Evolutionary conservation across 1,284 basidiomycete species (phyloP), one percentile per base, ranked within the genome.

Genomic region (Trichosporon sp.): DNA sequence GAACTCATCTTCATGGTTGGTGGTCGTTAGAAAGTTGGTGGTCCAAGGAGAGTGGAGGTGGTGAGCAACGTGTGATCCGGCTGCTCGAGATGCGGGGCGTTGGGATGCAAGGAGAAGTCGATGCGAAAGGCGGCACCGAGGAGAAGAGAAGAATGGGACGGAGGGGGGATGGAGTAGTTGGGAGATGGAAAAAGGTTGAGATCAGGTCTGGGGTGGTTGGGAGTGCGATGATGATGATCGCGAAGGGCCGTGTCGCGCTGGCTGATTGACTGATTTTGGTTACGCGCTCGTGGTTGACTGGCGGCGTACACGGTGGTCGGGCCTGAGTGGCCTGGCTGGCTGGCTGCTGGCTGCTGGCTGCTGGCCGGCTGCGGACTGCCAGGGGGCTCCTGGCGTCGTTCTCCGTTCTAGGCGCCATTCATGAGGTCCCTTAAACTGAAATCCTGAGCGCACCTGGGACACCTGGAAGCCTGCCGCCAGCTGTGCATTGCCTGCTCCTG

Each of bases 1-100:
- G 62, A 15, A 81, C 80, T 76, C 68, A 81, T 80, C 80, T 81
- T 83, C 80, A 81, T 81, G 72, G 64, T 65, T 68, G 64, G 34
- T 51, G n/a, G 66, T 51, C 18, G 66, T n/a, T 29, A 31, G 42
- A 44, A 35, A 29, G 31, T 65, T 58, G 64, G 35, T 66, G 44
- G 32, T 69, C 35, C 44, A 23, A 51, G 44, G 65, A 32, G n/a
- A n/a, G 62, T 32, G 29, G 67, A 29, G 44, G 27, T 62, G 31
- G 38, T 53, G 42, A 56, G 68, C n/a, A 47, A 51, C 27, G 53
- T 65, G 51, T 31, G 27, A 31, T 60, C 27, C 29, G 56, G 56
- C 27, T 60, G 56, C 56, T 60, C 56, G 56, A 8, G 27, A 29
- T 60, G 56, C 9, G 11, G n/a, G 11, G 18, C 27, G 38, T 31